These are phyloP conservation scores for Takakia lepidozioides DNA, from an alignment of 225 moss, liverwort and hornwort genomes.

Conservation along the genomic window DNA sequence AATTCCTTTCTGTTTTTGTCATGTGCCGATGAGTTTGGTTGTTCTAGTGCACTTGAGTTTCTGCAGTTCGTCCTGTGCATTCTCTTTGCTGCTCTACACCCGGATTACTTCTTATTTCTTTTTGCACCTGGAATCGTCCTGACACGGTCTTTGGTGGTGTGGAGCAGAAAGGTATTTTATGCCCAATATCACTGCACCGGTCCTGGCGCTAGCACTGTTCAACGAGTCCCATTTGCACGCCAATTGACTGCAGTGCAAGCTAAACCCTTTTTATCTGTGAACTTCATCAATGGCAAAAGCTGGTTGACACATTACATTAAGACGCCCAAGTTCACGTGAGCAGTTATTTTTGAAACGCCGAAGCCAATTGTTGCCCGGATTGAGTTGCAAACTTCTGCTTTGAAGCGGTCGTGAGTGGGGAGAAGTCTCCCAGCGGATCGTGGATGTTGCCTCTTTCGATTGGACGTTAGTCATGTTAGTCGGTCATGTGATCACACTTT, in stretches of 20 bases:
- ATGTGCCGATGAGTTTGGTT: slow-evolving; percentile 1
- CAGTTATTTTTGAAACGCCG: no score
- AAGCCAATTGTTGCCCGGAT: no score
- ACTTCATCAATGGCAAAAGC: slow-evolving; percentile 55
- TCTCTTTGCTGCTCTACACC: no score
- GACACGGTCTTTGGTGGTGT: background rate
- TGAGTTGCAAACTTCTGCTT: no score
- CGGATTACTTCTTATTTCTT: background rate
- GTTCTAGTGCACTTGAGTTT: no score
- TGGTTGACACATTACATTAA: slow-evolving; percentile 50
- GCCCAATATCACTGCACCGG: slow-evolving; percentile 65
- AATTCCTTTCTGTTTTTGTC: background rate
- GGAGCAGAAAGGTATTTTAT: slow-evolving; percentile 57
- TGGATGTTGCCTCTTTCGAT: no score
- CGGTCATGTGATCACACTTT: no score
- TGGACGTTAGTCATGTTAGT: no score
- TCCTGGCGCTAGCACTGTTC: slow-evolving; percentile 36
- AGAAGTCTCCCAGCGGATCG: no score
- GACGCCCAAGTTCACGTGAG: slow-evolving; percentile 3
- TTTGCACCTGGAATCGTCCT: background rate
- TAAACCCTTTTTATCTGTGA: slow-evolving; percentile 48
- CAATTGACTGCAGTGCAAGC: slow-evolving; percentile 37
- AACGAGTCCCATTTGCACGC: slow-evolving; percentile 51
- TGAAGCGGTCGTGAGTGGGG: no score
- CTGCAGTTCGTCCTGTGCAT: no score